Conservation (phyloP, 2,329 filamentous ascomycete genomes). For the Xylariaceae sp. region DNA sequence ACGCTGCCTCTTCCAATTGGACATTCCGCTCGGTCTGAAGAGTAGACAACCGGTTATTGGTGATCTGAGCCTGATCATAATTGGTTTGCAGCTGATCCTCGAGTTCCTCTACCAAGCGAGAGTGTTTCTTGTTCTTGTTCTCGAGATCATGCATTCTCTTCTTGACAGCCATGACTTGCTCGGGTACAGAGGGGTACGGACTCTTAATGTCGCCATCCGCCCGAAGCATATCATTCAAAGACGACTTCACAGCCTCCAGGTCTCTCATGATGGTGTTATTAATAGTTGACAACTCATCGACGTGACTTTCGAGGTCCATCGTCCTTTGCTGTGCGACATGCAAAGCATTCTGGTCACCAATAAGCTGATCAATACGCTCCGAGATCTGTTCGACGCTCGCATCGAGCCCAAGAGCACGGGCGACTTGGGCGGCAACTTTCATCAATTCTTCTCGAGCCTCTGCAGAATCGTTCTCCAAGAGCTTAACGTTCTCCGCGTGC, state of each 20-base stretch:
- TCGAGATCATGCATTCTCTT: conserved; percentile 61
- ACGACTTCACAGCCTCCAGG: conserved; percentile 56
- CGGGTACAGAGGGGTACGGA: conserved; percentile 43
- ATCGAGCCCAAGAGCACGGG: conserved; percentile 56
- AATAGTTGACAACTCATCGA: conserved; percentile 52
- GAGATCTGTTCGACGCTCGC: conserved; percentile 65
- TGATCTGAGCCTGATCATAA: conserved; percentile 86
- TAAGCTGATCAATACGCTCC: conserved; percentile 54
- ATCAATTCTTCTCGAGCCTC: conserved; percentile 64
- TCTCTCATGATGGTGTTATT: conserved; percentile 58
- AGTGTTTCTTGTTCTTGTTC: conserved; percentile 80
- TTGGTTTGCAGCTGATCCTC: conserved; percentile 94
- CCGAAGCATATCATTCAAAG: conserved; percentile 49
- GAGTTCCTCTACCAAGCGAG: conserved; percentile 86
- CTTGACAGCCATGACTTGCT: conserved; percentile 59
- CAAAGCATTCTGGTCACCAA: conserved; percentile 57
- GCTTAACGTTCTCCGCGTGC: conserved; percentile 51
- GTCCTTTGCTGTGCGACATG: conserved; percentile 54
- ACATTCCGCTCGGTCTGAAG: conserved; percentile 69
- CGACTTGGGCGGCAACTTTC: conserved; percentile 60
- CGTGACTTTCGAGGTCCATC: conserved; percentile 50
- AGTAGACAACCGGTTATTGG: conserved; percentile 80
- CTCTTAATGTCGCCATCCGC: conserved; percentile 42
- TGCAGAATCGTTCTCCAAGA: conserved; percentile 58
- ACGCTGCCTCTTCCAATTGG: conserved; percentile 74